Evolutionary conservation across 2,329 filamentous ascomycete genomes (phyloP).

Genomic region (Aspergillus latus): DNA sequence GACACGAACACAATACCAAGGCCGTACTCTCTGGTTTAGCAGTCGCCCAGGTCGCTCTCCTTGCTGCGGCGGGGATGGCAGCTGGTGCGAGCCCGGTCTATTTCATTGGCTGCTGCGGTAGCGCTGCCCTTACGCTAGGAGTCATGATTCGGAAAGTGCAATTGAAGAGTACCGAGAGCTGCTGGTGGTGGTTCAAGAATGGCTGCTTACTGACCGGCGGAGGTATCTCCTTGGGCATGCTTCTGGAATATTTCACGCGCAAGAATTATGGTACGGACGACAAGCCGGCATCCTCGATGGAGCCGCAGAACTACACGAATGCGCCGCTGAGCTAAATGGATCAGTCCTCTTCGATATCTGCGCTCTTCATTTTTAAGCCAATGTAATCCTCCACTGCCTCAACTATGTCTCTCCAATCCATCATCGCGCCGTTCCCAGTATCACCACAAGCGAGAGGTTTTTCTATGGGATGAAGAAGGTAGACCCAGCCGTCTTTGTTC

Average conservation of each 20-base stretch:
- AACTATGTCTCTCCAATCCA: conserved; percentile 75
- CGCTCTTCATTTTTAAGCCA: conserved; percentile 5
- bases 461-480: conserved; percentile 69
- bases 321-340: not conserved
- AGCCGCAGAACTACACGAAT: not conserved
- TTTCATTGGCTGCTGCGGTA: conserved; percentile 59
- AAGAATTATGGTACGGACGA: conserved; percentile 26
- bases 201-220: conserved; percentile 63
- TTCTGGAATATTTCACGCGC: conserved; percentile 52
- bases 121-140: conserved; percentile 54
- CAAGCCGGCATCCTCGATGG: no score
- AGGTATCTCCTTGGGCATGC: conserved; percentile 56
- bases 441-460: conserved; percentile 86
- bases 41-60: conserved; percentile 42
- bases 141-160: conserved; percentile 61
- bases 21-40: conserved; percentile 44
- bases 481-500: conserved; percentile 58
- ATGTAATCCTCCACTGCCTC: conserved; percentile 55
- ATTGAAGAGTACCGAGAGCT: conserved; percentile 57
- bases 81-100: conserved; percentile 60
- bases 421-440: conserved; percentile 78
- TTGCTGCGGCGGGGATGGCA: conserved; percentile 44
- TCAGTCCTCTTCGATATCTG: not conserved
- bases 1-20: conserved; percentile 50
- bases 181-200: conserved; percentile 66